Conservation (phyloP, 176 grass and related monocot species). For the Lolium multiflorum region DNA sequence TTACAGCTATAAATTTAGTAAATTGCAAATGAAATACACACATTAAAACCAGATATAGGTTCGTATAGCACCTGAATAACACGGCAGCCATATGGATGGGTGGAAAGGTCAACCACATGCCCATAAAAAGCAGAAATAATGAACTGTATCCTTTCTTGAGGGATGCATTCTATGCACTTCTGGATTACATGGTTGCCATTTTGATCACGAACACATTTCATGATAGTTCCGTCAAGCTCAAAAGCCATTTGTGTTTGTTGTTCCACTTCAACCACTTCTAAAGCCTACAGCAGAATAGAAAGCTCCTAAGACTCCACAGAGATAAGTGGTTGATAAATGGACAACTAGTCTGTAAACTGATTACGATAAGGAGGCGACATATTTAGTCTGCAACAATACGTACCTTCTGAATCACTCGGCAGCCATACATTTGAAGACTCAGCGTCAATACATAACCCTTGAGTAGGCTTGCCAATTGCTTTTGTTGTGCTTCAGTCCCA, state of each 20-base stretch:
- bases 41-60: constrained; percentile 21
- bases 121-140: constrained; percentile 87
- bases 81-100: constrained; percentile 97
- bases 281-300: constrained; percentile 68
- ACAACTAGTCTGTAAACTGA: constrained; percentile 7
- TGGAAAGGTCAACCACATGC: constrained; percentile 86
- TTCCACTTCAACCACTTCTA: constrained; percentile 88
- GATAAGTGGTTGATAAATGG: background rate
- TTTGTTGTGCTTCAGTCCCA: constrained; percentile 81
- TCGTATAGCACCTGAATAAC: constrained; percentile 80
- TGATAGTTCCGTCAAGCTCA: constrained; percentile 85
- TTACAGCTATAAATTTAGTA: constrained; percentile 27
- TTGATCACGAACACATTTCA: constrained; percentile 95
- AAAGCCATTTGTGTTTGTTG: constrained; percentile 88
- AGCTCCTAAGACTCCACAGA: background rate
- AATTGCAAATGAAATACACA: background rate
- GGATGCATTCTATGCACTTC: constrained; percentile 96
- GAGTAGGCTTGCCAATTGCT: constrained; percentile 74
- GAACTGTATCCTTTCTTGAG: constrained; percentile 77
- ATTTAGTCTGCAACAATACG: constrained; percentile 5
- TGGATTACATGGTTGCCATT: constrained; percentile 99
- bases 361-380: constrained; percentile 17
- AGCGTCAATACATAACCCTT: constrained; percentile 79
- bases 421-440: constrained; percentile 99
- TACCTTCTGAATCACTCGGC: constrained; percentile 99